Conservation (phyloP, 768 basidiomycete species). For the Amanita subjunquillea region DNA sequence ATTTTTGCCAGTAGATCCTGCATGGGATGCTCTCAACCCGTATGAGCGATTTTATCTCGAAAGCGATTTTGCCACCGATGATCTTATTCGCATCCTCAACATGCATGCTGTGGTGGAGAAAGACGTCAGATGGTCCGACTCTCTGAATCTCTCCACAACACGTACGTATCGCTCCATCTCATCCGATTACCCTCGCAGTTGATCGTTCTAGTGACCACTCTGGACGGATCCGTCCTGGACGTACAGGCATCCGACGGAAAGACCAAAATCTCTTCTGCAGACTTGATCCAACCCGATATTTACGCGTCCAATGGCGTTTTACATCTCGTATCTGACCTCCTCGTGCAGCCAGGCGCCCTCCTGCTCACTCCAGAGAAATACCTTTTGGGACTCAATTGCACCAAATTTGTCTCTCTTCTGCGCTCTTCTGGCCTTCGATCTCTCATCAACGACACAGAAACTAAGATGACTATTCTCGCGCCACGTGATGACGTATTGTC, state of each 20-base stretch:
- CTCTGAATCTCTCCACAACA: slow-evolving; percentile 39
- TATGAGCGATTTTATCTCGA: slow-evolving; percentile 84
- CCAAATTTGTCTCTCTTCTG: slow-evolving; percentile 79
- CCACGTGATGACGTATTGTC: slow-evolving; percentile 79
- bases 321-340: slow-evolving; percentile 77
- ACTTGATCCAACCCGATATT: slow-evolving; percentile 67
- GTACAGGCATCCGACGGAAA: slow-evolving; percentile 44
- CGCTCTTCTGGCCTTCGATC: slow-evolving; percentile 69
- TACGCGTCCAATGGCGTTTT: slow-evolving; percentile 94
- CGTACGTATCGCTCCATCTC: slow-evolving; percentile 31
- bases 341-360: slow-evolving; percentile 68
- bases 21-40: slow-evolving; percentile 69
- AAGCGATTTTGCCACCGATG: slow-evolving; percentile 76
- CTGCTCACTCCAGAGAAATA: slow-evolving; percentile 90
- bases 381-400: slow-evolving; percentile 86
- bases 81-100: slow-evolving; percentile 66
- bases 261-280: slow-evolving; percentile 45
- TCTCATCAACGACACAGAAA: slow-evolving; percentile 60
- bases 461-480: slow-evolving; percentile 82
- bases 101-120: slow-evolving; percentile 61
- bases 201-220: slow-evolving; percentile 48
- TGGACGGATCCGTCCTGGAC: slow-evolving; percentile 57
- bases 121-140: slow-evolving; percentile 57
- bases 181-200: not conserved
- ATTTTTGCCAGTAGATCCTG: slow-evolving; percentile 80